Conservation (phyloP, 2,329 filamentous ascomycete species). For the Pseudogymnoascus sp. region DNA sequence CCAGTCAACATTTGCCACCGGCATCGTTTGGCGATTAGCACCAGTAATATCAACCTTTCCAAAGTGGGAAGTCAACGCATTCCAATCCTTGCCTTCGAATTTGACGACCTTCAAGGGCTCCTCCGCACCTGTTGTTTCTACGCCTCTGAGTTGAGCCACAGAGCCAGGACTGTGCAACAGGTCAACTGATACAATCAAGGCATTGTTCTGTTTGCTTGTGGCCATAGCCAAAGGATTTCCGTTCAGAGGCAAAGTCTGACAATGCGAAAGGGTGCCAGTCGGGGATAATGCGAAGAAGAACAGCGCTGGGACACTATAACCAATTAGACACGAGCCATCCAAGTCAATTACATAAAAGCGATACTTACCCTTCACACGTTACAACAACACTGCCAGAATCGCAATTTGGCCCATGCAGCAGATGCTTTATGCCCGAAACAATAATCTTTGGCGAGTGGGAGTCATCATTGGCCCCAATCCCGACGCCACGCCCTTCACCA, state of each 20-base stretch:
- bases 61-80: constrained; percentile 6
- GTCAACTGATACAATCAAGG: constrained; percentile 44
- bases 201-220: constrained; percentile 19
- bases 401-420: constrained; percentile 25
- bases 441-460: constrained; percentile 24
- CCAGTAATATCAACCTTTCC: constrained; percentile 11
- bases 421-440: constrained; percentile 28
- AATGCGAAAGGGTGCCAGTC: constrained; percentile 41
- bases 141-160: constrained; percentile 30
- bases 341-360: neutral
- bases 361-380: constrained; percentile 48
- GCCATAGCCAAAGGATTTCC: constrained; percentile 47
- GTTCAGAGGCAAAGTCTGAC: constrained; percentile 44
- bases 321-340: constrained; percentile 17
- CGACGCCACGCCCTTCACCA: neutral
- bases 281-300: constrained; percentile 53
- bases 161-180: constrained; percentile 42
- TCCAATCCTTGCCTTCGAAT: constrained; percentile 12
- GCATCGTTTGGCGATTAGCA: constrained; percentile 19
- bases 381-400: constrained; percentile 39
- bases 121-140: neutral
- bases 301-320: constrained; percentile 47
- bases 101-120: neutral
- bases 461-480: constrained; percentile 10
- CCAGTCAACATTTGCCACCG: constrained; percentile 28